Base-by-base conservation (phyloP, 148 eudicot species). In the Amaranthus hypochondriacus region DNA sequence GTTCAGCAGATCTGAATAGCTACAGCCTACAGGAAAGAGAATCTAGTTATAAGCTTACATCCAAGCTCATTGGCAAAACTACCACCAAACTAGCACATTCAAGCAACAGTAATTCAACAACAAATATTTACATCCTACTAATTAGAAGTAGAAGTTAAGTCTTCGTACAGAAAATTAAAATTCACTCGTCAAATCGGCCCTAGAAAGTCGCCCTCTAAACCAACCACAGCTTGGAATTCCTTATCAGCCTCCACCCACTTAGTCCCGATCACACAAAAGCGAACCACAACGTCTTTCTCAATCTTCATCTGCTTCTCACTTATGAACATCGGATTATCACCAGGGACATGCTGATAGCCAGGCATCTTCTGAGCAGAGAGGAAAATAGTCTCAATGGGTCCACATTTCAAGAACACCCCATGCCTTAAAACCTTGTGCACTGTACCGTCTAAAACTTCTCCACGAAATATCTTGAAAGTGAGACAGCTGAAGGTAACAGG, bases 381-480 rank as follows among this genome's bases (percentile, higher is more conserved):
- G 42, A 77, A 91, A 0, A 91, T 73, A 14, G 86, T 85, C 65
- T 87, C 91, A 0, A 85, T 56, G 2, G 93, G 96, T 48, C 96
- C 96, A 51, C 89, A 83, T 50, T 83, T 87, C 79, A 89, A 21
- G 74, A 91, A 89, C 15, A 87, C 85, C 1, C 96, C 93, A 9
- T 85, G 88, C 71, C 86, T 89, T 66, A 89, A 71, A 7, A 91
- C 86, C 80, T 83, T 91, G 81, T 87, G 86, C 44, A 89, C 91
- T 0, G 74, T 80, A 2, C 93, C 93, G 48, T 87, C 91, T 6
- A 91, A 15, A 48, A 91, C 74, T 75, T 91, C 96, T 12, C 93
- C 96, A 5, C 74, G 68, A 52, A 84, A 80, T 9, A 81, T 75
- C 75, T 87, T 89, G 79, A 86, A 89, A 4, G 91, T 83, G 49